A percentile compares a stretch with the other conserved stretches of the same genome.
Conservation (phyloP, 2,329 filamentous ascomycete species). For the Juglanconis juglandina region DNA sequence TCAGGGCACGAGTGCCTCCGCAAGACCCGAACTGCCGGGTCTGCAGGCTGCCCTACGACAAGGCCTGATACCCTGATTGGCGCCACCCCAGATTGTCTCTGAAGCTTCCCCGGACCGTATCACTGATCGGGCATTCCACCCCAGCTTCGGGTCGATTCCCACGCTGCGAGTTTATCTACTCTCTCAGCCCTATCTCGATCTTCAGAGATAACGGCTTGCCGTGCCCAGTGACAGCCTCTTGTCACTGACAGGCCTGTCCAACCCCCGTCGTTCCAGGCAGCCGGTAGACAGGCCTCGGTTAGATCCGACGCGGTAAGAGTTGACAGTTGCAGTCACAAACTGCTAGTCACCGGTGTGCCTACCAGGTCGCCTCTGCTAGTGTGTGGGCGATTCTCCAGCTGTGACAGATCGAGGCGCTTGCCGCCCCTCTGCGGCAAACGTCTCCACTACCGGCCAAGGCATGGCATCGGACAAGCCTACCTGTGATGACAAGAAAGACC, state of each 20-base stretch:
- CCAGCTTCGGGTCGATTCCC: slow-evolving; percentile 10
- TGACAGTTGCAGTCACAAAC: slow-evolving; percentile 7
- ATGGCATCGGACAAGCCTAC: slow-evolving; percentile 69
- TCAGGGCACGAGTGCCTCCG: slow-evolving; percentile 18
- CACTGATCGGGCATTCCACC: slow-evolving; percentile 25
- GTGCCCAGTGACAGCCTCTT: slow-evolving; percentile 4
- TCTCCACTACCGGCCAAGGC: slow-evolving; percentile 34
- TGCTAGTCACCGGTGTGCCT: slow-evolving; percentile 2
- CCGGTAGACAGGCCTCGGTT: slow-evolving; percentile 14
- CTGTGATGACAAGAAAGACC: slow-evolving; percentile 51
- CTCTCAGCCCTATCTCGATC: slow-evolving; percentile 18
- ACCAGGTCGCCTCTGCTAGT: background rate
- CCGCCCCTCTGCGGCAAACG: slow-evolving; percentile 38
- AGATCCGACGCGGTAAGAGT: slow-evolving; percentile 12
- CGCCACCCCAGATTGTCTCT: slow-evolving; percentile 27
- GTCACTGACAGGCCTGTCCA: slow-evolving; percentile 10
- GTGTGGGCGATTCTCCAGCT: slow-evolving; percentile 12
- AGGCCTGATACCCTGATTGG: slow-evolving; percentile 41
- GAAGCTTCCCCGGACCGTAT: slow-evolving; percentile 24
- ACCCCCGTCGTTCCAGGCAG: slow-evolving; percentile 8
- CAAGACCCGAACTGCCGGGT: slow-evolving; percentile 35
- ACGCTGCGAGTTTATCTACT: slow-evolving; percentile 10
- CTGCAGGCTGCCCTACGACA: slow-evolving; percentile 31
- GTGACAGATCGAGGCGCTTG: slow-evolving; percentile 32
- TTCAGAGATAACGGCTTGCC: slow-evolving; percentile 14